These are phyloP conservation scores for Ophiostoma sp. DNA, from an alignment of 2,329 filamentous ascomycete species.

Conservation along the genomic window DNA sequence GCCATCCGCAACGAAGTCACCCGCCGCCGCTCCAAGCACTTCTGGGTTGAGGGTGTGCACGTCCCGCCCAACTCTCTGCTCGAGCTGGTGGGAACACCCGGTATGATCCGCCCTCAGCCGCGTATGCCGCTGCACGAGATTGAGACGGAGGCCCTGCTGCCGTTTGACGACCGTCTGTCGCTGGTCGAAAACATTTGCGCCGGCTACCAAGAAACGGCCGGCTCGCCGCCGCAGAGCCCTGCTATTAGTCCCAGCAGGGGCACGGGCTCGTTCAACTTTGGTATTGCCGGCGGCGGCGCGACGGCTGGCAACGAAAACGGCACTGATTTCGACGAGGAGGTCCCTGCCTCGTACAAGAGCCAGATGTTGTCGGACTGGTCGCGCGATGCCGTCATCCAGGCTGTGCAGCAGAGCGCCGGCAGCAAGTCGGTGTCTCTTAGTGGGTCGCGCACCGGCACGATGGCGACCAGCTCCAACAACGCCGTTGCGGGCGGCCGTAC, in stretches of 20 bases:
- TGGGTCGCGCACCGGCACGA: conserved; percentile 69
- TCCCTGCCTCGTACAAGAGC: conserved; percentile 69
- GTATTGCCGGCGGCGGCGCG: not conserved
- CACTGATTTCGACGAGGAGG: conserved; percentile 48
- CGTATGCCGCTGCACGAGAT: conserved; percentile 54
- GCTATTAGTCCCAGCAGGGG: conserved; percentile 66
- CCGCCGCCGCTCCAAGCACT: conserved; percentile 68
- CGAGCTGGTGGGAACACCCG: conserved; percentile 59
- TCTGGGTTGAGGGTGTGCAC: conserved; percentile 76
- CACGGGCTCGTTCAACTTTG: conserved; percentile 21
- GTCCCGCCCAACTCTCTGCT: conserved; percentile 65
- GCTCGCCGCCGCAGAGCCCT: conserved; percentile 68
- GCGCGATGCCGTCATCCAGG: conserved; percentile 68
- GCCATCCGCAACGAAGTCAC: conserved; percentile 75
- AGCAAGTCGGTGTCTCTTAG: conserved; percentile 73
- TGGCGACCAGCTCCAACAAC: conserved; percentile 42
- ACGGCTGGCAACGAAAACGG: not conserved
- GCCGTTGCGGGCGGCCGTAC: conserved; percentile 40
- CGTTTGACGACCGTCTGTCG: conserved; percentile 71
- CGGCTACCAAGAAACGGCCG: conserved; percentile 62
- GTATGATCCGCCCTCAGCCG: conserved; percentile 45
- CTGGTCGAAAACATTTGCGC: conserved; percentile 74
- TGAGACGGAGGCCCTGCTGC: conserved; percentile 64
- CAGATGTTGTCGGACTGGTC: conserved; percentile 80
- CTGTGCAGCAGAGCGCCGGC: conserved; percentile 59